phyloP scores from a whole-genome alignment of 768 basidiomycete species.

The Russula abietina region DNA sequence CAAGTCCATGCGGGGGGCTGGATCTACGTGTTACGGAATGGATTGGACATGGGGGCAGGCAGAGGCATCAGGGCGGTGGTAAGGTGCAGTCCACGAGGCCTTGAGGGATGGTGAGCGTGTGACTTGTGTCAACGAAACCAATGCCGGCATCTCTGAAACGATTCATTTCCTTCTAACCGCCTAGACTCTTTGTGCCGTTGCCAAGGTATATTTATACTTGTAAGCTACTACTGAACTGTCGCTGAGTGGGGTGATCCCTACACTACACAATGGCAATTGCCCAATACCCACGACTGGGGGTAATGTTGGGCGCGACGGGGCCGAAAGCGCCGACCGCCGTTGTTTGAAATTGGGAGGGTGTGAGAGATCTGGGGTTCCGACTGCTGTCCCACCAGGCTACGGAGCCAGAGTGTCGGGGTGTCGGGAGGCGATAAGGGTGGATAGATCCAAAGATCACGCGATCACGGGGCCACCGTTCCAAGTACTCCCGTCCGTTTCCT shows the following conservation, averaged over 20 bases:
- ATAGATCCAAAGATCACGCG: constrained; percentile 18
- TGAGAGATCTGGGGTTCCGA: constrained; percentile 17
- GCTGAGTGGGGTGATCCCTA: not conserved
- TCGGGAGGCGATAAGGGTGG: constrained; percentile 17
- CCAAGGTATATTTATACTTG: not conserved
- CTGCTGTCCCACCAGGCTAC: not conserved
- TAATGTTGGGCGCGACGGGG: not conserved
- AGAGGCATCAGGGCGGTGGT: constrained; percentile 5
- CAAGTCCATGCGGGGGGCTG: constrained; percentile 17
- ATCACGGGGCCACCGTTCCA: constrained; percentile 18
- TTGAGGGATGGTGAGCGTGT: not conserved
- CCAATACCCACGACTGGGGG: not conserved
- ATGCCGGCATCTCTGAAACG: constrained; percentile 8
- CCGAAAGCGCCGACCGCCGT: constrained; percentile 11
- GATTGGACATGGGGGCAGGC: not conserved
- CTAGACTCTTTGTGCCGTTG: not conserved
- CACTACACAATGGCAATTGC: no score
- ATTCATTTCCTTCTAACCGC: not conserved
- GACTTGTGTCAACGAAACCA: constrained; percentile 3
- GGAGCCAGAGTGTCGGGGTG: constrained; percentile 13
- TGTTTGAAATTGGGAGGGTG: not conserved
- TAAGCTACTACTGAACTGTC: not conserved
- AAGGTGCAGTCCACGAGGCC: constrained; percentile 4
- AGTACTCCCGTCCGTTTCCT: constrained; percentile 2
- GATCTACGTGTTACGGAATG: constrained; percentile 17